These are phyloP conservation scores for Lactarius akahatsu DNA, from an alignment of 768 basidiomycete genomes.

Conservation along the genomic window DNA sequence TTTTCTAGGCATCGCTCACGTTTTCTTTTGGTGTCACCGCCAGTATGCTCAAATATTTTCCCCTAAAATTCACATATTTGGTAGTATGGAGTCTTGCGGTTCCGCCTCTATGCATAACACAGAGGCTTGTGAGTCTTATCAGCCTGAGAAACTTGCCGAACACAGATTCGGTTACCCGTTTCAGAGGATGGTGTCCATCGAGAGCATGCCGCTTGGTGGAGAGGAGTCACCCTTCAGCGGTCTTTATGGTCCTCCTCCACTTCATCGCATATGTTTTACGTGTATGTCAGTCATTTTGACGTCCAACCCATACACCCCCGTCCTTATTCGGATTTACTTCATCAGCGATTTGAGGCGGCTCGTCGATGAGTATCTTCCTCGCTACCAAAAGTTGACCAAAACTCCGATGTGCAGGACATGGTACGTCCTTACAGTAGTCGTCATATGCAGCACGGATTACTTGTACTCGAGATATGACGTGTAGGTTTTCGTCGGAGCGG, in stretches of 20 bases:
- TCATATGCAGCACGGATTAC: background rate
- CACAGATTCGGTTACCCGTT: constrained; percentile 24
- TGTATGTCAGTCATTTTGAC: constrained; percentile 8
- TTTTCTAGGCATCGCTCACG: background rate
- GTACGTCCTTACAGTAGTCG: constrained; percentile 10
- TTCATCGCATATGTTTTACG: constrained; percentile 21
- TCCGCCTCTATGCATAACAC: background rate
- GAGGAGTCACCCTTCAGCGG: constrained; percentile 1
- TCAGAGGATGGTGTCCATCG: constrained; percentile 26
- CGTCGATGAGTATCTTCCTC: constrained; percentile 27
- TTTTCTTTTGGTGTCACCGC: background rate
- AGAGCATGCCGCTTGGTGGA: constrained; percentile 4
- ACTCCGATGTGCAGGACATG: constrained; percentile 16
- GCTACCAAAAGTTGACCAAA: constrained; percentile 15
- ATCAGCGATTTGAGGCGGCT: constrained; percentile 24
- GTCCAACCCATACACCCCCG: background rate
- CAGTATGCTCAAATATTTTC: no score
- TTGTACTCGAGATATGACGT: no score
- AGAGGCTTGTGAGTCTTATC: background rate
- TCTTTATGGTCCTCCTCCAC: constrained; percentile 26
- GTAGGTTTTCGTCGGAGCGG: constrained; percentile 24
- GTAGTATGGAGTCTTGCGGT: constrained; percentile 7
- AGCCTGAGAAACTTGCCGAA: background rate
- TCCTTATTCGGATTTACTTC: background rate
- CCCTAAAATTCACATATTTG: background rate